Evolutionary conservation across 768 basidiomycete genomes (phyloP).

Genomic region (Leucocoprinus leucothites): DNA sequence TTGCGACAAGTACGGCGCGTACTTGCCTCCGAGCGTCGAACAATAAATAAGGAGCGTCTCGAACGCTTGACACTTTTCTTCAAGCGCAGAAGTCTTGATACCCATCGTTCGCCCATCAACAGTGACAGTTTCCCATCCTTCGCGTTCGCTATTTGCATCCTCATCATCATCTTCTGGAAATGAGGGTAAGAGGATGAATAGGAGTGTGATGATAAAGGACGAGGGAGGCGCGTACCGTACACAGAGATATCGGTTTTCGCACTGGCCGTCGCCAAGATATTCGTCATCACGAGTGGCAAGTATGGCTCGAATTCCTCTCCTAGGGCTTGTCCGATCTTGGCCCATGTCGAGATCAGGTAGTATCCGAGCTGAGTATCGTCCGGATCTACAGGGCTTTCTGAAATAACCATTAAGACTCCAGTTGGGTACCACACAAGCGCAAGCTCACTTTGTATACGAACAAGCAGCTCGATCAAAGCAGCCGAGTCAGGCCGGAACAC

Average conservation of each 20-base stretch:
- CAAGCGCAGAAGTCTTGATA: conserved; percentile 76
- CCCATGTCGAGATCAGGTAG: conserved; percentile 86
- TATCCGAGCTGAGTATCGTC: conserved; percentile 69
- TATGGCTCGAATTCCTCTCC: conserved; percentile 86
- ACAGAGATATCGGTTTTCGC: conserved; percentile 79
- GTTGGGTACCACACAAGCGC: neutral
- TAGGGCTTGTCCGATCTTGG: conserved; percentile 83
- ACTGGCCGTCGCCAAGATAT: conserved; percentile 67
- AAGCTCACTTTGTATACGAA: conserved; percentile 71
- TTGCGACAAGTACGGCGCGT: conserved; percentile 72
- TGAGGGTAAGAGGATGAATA: neutral
- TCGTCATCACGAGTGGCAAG: conserved; percentile 81
- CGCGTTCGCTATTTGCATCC: conserved; percentile 52
- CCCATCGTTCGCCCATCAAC: conserved; percentile 78
- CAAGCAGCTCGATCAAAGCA: conserved; percentile 67
- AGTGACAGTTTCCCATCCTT: conserved; percentile 76
- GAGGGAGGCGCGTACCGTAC: conserved; percentile 44
- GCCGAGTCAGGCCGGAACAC: conserved; percentile 74
- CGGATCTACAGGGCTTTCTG: conserved; percentile 66
- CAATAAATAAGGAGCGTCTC: conserved; percentile 84
- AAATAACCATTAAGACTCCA: neutral
- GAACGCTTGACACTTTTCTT: conserved; percentile 87
- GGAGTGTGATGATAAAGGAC: neutral
- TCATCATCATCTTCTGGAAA: conserved; percentile 48
- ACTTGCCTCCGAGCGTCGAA: conserved; percentile 60